A percentile compares a stretch with the other conserved stretches of the same genome.
Conservation (phyloP, 345 rosid genomes). For the Ailanthus altissimus region DNA sequence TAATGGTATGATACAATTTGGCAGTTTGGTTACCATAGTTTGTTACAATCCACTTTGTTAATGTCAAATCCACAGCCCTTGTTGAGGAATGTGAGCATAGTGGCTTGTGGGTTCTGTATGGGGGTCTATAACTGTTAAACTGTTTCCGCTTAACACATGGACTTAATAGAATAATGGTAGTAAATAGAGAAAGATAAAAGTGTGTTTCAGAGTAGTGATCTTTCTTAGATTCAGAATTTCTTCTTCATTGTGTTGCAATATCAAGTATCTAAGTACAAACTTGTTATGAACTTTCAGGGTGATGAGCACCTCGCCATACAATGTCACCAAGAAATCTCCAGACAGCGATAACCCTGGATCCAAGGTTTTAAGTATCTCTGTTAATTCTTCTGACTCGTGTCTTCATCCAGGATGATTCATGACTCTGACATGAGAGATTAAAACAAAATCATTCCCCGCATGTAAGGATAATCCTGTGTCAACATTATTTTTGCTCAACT, state of each 20-base stretch:
- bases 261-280: slow-evolving; percentile 12
- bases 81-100: not conserved
- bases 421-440: not conserved
- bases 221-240: not conserved
- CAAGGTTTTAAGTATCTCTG: slow-evolving; percentile 34
- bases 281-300: slow-evolving; percentile 43
- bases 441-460: not conserved
- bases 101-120: not conserved
- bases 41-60: not conserved
- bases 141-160: not conserved
- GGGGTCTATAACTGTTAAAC: not conserved
- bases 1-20: not conserved
- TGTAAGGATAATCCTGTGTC: slow-evolving; percentile 11
- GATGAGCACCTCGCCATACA: slow-evolving; percentile 48
- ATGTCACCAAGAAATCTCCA: slow-evolving; percentile 31
- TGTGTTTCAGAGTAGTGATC: no score
- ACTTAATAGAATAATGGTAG: not conserved
- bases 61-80: not conserved
- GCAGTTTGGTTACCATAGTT: not conserved
- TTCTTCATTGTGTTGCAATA: not conserved
- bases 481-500: slow-evolving; percentile 12
- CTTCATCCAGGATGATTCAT: slow-evolving; percentile 13
- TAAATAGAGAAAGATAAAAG: no score
- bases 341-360: slow-evolving; percentile 29
- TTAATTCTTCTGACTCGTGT: slow-evolving; percentile 38